These are phyloP conservation scores for Pythium sp. DNA, from an alignment of 352 stramenopile species.

Conservation along the genomic window DNA sequence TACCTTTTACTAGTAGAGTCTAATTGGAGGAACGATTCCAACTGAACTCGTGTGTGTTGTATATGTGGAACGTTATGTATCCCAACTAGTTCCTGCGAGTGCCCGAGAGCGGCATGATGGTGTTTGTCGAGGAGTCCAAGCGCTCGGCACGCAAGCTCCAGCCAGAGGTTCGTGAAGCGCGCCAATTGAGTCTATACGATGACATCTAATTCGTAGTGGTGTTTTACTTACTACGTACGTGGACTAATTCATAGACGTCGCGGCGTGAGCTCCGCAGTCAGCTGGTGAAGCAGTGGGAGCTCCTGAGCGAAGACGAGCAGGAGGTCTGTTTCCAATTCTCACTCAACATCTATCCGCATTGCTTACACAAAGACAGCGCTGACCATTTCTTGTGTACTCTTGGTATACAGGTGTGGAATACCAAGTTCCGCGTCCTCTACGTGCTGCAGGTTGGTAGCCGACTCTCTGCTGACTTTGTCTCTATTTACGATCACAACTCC, in stretches of 20 bases:
- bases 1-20: neutral
- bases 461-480: neutral
- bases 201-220: neutral
- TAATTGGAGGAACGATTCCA: too few species aligned
- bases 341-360: neutral
- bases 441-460: neutral
- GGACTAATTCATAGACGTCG: slow-evolving; percentile 19
- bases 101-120: slow-evolving; percentile 28
- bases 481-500: neutral
- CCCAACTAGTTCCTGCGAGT: slow-evolving; percentile 28
- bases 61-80: neutral
- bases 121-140: slow-evolving; percentile 36
- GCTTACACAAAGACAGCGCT: neutral
- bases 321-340: slow-evolving; percentile 16
- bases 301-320: slow-evolving; percentile 27
- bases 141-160: slow-evolving; percentile 20
- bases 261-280: slow-evolving; percentile 24
- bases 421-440: slow-evolving; percentile 9
- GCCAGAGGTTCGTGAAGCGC: slow-evolving; percentile 20
- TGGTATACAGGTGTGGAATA: slow-evolving; percentile 14
- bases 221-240: neutral
- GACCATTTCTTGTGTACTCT: neutral
- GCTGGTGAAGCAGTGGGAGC: slow-evolving; percentile 27
- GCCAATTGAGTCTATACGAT: too few species aligned
- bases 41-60: neutral